Evolutionary conservation across 345 rosid species (phyloP), one percentile per base, ranked within the genome.

Genomic region (Turritis glabra): DNA sequence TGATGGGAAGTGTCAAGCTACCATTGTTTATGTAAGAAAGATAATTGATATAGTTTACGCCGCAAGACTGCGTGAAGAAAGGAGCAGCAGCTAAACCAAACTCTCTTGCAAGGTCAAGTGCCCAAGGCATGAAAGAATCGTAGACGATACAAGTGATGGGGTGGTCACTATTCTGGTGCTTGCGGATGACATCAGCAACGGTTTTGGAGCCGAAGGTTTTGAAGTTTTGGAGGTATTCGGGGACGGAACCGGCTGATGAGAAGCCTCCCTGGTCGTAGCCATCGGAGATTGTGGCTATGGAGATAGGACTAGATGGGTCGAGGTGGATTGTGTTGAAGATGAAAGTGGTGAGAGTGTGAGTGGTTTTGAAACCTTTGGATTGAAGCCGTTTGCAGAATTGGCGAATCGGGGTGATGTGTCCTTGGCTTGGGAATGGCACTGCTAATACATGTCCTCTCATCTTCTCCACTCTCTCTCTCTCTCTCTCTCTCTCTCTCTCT

Each of bases 31-130:
- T 53, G 13, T 79, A 79, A 66, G 74, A 53, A n/a, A 68, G 55
- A n/a, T 87, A 88, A 38, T 83, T 86, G 4, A 92, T 37, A 50
- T 77, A 89, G 80, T 89, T 72, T 8, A 89, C 90, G 0, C 82
- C 81, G 57, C 93, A 90, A 5, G 81, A 59, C 35, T 90, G 93
- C 3, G 97, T 90, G 37, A 92, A 92, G 73, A 92, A 88, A 3
- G 85, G 81, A 2, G 91, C 93, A 0, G 75, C 90, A 6, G 41
- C 15, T 5, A 89, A 25, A n/a, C 85, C 89, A 1, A 81, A 81
- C n/a, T 67, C 70, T 44, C 84, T 82, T 32, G 90, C 88, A 13
- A 90, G 80, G n/a, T 88, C 92, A 17, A 90, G 78, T 3, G 80
- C 88, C 96, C 96, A 92, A 0, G 84, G 80, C 72, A 85, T 53